These are phyloP conservation scores for Immersiella caudata DNA, from an alignment of 495 filamentous ascomycete species.

Conservation along the genomic window DNA sequence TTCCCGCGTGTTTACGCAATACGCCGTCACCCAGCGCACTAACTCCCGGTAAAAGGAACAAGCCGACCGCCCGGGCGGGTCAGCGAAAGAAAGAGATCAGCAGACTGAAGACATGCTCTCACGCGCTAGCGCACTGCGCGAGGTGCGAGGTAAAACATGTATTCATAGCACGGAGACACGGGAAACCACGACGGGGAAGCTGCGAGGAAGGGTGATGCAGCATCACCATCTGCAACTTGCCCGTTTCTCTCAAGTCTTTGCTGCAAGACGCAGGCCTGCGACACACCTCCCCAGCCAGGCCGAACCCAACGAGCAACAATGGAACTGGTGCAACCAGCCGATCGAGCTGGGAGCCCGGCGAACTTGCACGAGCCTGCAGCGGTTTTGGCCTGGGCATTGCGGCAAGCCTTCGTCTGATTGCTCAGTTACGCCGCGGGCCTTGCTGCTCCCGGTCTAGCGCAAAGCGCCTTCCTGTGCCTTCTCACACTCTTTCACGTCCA, in stretches of 20 bases:
- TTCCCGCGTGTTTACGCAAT: no score
- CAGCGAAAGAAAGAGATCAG: background rate
- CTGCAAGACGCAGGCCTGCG: slow-evolving; percentile 9
- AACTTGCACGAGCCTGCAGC: slow-evolving; percentile 25
- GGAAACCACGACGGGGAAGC: slow-evolving; percentile 3
- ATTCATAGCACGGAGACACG: background rate
- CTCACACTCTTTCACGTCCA: slow-evolving; percentile 25
- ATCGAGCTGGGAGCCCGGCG: slow-evolving; percentile 23
- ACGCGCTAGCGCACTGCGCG: background rate
- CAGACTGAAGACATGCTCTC: background rate
- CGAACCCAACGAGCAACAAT: slow-evolving; percentile 1
- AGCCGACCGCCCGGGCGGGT: background rate
- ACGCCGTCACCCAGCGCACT: background rate
- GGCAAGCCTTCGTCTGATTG: slow-evolving; percentile 36
- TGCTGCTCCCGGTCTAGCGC: slow-evolving; percentile 27
- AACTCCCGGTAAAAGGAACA: background rate
- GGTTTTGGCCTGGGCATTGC: slow-evolving; percentile 27
- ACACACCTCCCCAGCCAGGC: slow-evolving; percentile 8
- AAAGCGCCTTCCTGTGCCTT: slow-evolving; percentile 23
- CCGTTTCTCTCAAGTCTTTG: slow-evolving; percentile 23
- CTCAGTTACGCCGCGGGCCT: slow-evolving; percentile 26
- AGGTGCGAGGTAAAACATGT: slow-evolving; percentile 1
- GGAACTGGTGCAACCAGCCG: slow-evolving; percentile 18
- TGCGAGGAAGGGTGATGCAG: background rate
- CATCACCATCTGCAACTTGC: slow-evolving; percentile 24